Evolutionary conservation across 1,284 basidiomycete species (phyloP), one percentile per base, ranked within the genome.

Genomic region (Tylopilus sp.): DNA sequence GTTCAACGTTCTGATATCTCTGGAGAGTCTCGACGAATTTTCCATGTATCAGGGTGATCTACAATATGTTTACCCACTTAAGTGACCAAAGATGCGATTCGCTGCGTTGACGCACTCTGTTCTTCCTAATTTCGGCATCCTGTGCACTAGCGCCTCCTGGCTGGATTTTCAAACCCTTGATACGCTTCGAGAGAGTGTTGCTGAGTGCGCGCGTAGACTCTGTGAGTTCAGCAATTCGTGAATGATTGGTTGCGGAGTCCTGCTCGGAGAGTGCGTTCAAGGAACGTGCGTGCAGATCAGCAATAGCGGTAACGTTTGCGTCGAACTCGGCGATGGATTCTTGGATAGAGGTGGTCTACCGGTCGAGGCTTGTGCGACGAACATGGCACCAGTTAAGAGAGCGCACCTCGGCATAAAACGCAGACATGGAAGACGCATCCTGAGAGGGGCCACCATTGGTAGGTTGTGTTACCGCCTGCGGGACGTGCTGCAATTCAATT

Each of bases 1-100:
- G 83, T 70, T 97, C 95, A 23, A 96, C 87, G 40, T 80, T 76
- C 71, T 95, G 92, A 63, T 88, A 89, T 44, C 77, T 79, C 58
- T 86, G 86, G 48, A 89, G 72, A 0, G 78, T 77, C 55, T 86
- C 84, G 28, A 84, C 63, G 46, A 89, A 89, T 55, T 82, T 85
- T 13, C 72, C 71, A 38, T 81, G 77, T 16, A 84, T 69, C 10
- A 82, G 60, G 1, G 71, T 71, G 30, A 77, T 73, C 84, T 87
- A 50, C 37, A 29, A 23, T n/a, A n/a, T n/a, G 10, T 3, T 16
- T 41, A 25, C 25, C 29, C 8, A 16, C 15, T 33, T 35, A 16
- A 47, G 19, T 26, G 30, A 36, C 18, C 25, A 19, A n/a, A 4
- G 12, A 19, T 11, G 34, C 1, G 18, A 30, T 26, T 16, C 13